These are phyloP conservation scores for Helicocarpus griseus DNA, from an alignment of 2,329 filamentous ascomycete species.

Conservation along the genomic window DNA sequence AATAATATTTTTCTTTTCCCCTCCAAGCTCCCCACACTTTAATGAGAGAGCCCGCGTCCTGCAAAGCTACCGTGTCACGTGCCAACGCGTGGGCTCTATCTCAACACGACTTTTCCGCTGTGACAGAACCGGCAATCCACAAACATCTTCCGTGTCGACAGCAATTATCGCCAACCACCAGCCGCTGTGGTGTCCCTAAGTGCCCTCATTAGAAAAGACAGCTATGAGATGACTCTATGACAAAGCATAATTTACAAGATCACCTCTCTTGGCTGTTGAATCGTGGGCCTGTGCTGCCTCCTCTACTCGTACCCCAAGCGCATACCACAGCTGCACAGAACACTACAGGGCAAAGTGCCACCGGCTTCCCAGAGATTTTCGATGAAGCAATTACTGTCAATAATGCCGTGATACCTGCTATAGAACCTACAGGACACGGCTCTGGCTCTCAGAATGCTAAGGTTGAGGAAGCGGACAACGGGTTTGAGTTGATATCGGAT, in stretches of 20 bases:
- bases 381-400: conserved; percentile 6
- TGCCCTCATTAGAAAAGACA: conserved; percentile 1
- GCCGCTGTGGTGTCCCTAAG: background rate
- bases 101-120: background rate
- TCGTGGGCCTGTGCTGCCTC: conserved; percentile 27
- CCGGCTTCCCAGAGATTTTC: background rate
- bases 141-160: background rate
- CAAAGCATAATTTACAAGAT: conserved; percentile 37
- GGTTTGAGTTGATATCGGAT: conserved; percentile 17
- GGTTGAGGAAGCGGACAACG: conserved; percentile 15
- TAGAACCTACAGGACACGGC: conserved; percentile 11
- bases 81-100: conserved; percentile 5
- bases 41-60: background rate
- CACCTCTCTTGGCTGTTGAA: conserved; percentile 40
- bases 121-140: background rate
- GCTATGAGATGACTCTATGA: conserved; percentile 34
- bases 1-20: too few species aligned
- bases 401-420: conserved; percentile 9
- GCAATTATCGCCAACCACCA: background rate
- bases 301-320: conserved; percentile 22
- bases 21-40: background rate
- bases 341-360: conserved; percentile 7
- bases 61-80: conserved; percentile 10
- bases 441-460: background rate
- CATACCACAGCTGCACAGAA: conserved; percentile 14